Evolutionary conservation across 192 early-diverging fungal genomes (phyloP).

Genomic region (Helicostylum pulchrum): DNA sequence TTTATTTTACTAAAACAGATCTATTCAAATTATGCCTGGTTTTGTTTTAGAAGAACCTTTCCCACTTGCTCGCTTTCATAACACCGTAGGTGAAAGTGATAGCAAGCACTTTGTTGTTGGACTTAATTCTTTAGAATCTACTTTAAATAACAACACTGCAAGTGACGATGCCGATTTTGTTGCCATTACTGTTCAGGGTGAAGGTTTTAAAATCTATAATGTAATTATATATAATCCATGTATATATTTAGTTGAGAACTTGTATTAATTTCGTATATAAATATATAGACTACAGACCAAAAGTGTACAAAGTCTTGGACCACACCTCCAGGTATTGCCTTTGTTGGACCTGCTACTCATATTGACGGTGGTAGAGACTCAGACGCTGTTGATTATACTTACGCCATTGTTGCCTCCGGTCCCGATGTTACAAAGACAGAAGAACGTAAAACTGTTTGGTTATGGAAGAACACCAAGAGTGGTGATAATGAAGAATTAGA

Average conservation of each 20-base stretch:
- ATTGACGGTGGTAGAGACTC: conserved; percentile 18
- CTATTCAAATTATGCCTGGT: conserved; percentile 35
- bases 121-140: conserved; percentile 21
- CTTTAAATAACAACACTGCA: conserved; percentile 19
- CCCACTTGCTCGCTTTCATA: conserved; percentile 44
- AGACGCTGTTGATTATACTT: conserved; percentile 36
- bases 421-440: conserved; percentile 46
- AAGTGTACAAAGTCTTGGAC: conserved; percentile 51
- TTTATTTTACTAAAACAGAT: neutral
- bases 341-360: conserved; percentile 42
- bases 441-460: conserved; percentile 46
- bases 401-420: conserved; percentile 47
- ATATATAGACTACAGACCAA: conserved; percentile 44
- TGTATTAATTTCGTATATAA: neutral
- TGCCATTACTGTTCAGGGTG: conserved; percentile 48
- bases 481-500: conserved; percentile 21
- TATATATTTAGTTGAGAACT: neutral
- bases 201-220: conserved; percentile 51
- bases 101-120: conserved; percentile 28
- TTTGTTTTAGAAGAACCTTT: conserved; percentile 49
- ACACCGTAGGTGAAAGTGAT: conserved; percentile 25
- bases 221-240: conserved; percentile 25
- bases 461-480: conserved; percentile 39
- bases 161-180: conserved; percentile 31
- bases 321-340: conserved; percentile 45